phyloP scores from a whole-genome alignment of 2,329 filamentous ascomycete genomes.

The Fusarium sp. region DNA sequence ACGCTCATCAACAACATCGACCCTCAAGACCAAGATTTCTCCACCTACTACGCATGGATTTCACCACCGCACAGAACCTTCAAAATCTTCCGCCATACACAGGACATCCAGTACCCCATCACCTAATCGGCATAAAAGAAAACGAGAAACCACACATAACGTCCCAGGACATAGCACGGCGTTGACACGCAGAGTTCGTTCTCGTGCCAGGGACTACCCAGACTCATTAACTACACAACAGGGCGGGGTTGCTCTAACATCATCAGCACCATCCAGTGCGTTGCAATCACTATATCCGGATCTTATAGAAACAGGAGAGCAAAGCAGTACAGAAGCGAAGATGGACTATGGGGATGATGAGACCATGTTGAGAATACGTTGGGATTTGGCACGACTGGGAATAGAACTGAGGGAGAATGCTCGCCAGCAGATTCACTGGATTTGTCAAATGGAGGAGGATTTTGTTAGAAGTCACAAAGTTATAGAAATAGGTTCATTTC shows the following conservation, averaged over 20 bases:
- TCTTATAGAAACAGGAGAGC: background rate
- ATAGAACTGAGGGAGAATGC: background rate
- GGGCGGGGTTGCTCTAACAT: rapidly evolving
- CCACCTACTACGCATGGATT: background rate
- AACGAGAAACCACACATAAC: background rate
- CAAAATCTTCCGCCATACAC: background rate
- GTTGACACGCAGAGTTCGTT: too few relatives aligned
- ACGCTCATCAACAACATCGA: background rate
- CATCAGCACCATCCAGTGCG: rapidly evolving
- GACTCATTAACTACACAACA: rapidly evolving
- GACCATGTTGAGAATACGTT: background rate
- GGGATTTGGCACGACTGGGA: background rate
- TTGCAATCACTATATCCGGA: background rate
- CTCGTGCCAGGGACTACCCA: background rate
- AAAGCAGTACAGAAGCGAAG: background rate
- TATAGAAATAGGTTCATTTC: background rate
- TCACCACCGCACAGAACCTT: background rate
- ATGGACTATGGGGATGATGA: background rate
- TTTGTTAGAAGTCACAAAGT: background rate
- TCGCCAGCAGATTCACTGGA: background rate
- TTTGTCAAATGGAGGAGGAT: background rate
- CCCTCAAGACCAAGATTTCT: background rate
- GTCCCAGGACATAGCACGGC: background rate
- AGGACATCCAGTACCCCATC: background rate
- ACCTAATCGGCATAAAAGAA: background rate